Evolutionary conservation across 495 filamentous ascomycete species (phyloP).

Genomic region (Cercophora samala): DNA sequence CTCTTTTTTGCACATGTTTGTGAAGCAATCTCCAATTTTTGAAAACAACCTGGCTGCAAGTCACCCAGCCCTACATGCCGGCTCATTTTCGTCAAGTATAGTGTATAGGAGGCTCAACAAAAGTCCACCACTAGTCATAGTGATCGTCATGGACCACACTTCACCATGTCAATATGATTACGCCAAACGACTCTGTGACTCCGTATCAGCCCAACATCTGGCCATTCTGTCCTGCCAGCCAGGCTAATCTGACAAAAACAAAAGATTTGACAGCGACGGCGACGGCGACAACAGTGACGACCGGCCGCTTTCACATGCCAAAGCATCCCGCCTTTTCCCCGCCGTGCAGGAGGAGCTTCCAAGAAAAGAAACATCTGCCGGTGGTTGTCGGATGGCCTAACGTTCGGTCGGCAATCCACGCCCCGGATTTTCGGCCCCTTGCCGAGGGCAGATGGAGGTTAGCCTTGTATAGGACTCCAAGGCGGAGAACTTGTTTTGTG

Average conservation of each 20-base stretch:
- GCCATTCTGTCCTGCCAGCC: not conserved
- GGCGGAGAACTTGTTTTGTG: not conserved
- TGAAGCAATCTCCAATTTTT: not conserved
- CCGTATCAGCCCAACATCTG: not conserved
- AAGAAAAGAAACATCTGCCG: not conserved
- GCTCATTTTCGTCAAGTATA: not conserved
- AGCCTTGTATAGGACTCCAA: not conserved
- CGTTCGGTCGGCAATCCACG: not conserved
- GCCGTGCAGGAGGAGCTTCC: not conserved
- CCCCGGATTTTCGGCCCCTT: constrained; percentile 10
- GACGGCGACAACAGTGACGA: not conserved
- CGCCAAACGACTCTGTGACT: not conserved
- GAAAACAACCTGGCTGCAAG: not conserved
- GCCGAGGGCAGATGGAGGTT: constrained; percentile 9
- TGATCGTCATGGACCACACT: not conserved
- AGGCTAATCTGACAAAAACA: not conserved
- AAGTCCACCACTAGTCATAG: not conserved
- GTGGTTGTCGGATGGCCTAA: constrained; percentile 1
- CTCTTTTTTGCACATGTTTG: constrained; percentile 6
- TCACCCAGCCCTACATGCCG: not conserved
- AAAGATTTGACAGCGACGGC: not conserved
- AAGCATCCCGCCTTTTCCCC: not conserved
- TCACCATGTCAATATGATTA: not conserved
- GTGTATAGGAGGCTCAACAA: not conserved
- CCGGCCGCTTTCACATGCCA: not conserved